These are phyloP conservation scores for Streptanthus diversifolius DNA, from an alignment of 345 rosid genomes.

Conservation along the genomic window DNA sequence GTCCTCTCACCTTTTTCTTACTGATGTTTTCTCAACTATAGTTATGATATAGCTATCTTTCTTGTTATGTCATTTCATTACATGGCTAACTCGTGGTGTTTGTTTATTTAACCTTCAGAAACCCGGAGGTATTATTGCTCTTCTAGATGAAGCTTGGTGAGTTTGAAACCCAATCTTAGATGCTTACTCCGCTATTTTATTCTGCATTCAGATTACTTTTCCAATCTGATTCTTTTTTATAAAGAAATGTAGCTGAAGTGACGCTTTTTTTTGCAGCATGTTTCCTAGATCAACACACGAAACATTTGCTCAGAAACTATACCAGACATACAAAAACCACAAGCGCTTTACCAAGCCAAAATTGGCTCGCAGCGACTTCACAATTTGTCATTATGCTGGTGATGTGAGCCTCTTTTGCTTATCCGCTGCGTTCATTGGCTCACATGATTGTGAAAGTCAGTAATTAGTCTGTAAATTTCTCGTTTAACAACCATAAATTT, in stretches of 20 bases:
- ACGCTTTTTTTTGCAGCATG: slow-evolving; percentile 61
- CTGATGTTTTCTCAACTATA: not conserved
- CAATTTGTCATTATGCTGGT: slow-evolving; percentile 97
- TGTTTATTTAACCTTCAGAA: slow-evolving; percentile 52
- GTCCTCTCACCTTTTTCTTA: not conserved
- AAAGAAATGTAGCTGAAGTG: slow-evolving; percentile 10
- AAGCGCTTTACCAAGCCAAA: slow-evolving; percentile 94
- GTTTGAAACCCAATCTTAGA: slow-evolving; percentile 24
- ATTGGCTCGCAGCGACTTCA: slow-evolving; percentile 92
- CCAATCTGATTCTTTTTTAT: not conserved
- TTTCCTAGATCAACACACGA: slow-evolving; percentile 98
- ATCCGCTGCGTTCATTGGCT: not conserved
- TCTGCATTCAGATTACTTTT: not conserved
- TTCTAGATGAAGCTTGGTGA: slow-evolving; percentile 99
- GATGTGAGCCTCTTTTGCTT: slow-evolving; percentile 60
- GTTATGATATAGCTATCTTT: not conserved
- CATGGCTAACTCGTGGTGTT: slow-evolving; percentile 7
- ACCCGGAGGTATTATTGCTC: slow-evolving; percentile 99
- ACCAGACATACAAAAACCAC: slow-evolving; percentile 91
- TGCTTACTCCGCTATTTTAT: not conserved
- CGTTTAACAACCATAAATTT: slow-evolving; percentile 14
- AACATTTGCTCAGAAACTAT: slow-evolving; percentile 96
- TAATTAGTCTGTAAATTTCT: slow-evolving; percentile 7
- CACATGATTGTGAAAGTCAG: slow-evolving; percentile 9
- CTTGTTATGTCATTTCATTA: slow-evolving; percentile 13